Evolutionary conservation across 768 basidiomycete genomes (phyloP), one percentile per base, ranked within the genome.

Genomic region (Pleurotus eryngii): DNA sequence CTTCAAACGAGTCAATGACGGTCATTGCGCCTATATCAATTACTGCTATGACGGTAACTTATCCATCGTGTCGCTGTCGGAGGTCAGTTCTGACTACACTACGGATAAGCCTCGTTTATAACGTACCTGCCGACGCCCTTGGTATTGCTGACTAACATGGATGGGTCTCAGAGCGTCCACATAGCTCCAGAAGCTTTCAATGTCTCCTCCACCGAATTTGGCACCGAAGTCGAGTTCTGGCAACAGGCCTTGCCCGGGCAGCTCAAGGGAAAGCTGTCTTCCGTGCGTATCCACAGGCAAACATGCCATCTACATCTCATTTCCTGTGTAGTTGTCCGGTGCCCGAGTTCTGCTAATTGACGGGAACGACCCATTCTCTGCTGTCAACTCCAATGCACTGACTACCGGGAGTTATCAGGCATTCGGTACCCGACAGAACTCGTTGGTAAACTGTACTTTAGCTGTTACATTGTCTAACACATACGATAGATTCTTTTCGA

Each of bases 21-120:
- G 83, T 0, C 84, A 85, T 63, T 81, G 80, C 63, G 75, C 77
- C 8, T 80, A 80, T 68, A 72, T 81, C 24, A 83, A 84, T 63
- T 61, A 69, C 20, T 86, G 83, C 65, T 85, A 79, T 65, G 83
- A 83, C 60, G 73, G 78, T 78, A 62, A 35, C 62, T 74, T 64
- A 24, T 20, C 18, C 15, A 35, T 17, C 59, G 42, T 26, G 43
- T 17, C 22, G 6, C 3, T 26, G 14, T 53, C 6, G 40, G 2
- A 22, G 30, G 5, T 15, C 39, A 24, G 9, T 14, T 45, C 47
- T 35, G 9, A 20, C 47, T 17, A 17, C 17, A 56, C 4, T 57
- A 26, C 1, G 17, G 43, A 39, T 39, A 24, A 80, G 78, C 75
- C 14, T 66, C 77, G 45, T 79, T 74, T 55, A 61, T 76, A 57